phyloP scores from a whole-genome alignment of 2,329 filamentous ascomycete genomes.

The Orbilia oligospora region DNA sequence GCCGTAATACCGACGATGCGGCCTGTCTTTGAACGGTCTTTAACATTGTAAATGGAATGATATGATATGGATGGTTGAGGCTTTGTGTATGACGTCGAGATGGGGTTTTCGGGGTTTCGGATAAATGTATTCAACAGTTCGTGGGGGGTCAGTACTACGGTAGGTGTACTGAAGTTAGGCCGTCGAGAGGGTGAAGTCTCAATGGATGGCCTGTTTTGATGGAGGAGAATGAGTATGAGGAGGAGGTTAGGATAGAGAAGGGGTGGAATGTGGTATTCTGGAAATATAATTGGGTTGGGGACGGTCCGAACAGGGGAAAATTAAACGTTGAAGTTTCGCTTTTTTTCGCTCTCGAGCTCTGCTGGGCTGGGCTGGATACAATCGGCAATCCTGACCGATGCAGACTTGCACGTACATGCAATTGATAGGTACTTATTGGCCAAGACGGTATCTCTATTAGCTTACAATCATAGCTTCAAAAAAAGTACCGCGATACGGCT shows the following conservation, averaged over 20 bases:
- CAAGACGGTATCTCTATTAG: slow-evolving; percentile 6
- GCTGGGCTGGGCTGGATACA: slow-evolving; percentile 44
- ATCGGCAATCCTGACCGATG: slow-evolving; percentile 44
- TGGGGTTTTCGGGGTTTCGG: slow-evolving; percentile 24
- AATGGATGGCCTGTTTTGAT: slow-evolving; percentile 18
- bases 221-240: slow-evolving; percentile 14
- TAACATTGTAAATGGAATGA: slow-evolving; percentile 36
- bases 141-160: slow-evolving; percentile 20
- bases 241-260: not conserved
- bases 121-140: slow-evolving; percentile 28
- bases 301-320: slow-evolving; percentile 35
- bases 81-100: slow-evolving; percentile 51
- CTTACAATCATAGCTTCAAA: slow-evolving; percentile 10
- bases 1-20: slow-evolving; percentile 53
- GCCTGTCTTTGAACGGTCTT: slow-evolving; percentile 57
- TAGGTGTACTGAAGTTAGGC: not conserved
- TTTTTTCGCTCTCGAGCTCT: slow-evolving; percentile 22
- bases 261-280: slow-evolving; percentile 21
- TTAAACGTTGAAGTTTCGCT: slow-evolving; percentile 42
- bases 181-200: slow-evolving; percentile 14
- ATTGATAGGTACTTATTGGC: not conserved
- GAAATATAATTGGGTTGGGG: slow-evolving; percentile 32
- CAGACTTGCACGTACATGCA: not conserved
- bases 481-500: slow-evolving; percentile 28
- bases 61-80: slow-evolving; percentile 16